Evolutionary conservation across 176 grass and related monocot species (phyloP), one percentile per base, ranked within the genome.

Genomic region (Areca catechu): DNA sequence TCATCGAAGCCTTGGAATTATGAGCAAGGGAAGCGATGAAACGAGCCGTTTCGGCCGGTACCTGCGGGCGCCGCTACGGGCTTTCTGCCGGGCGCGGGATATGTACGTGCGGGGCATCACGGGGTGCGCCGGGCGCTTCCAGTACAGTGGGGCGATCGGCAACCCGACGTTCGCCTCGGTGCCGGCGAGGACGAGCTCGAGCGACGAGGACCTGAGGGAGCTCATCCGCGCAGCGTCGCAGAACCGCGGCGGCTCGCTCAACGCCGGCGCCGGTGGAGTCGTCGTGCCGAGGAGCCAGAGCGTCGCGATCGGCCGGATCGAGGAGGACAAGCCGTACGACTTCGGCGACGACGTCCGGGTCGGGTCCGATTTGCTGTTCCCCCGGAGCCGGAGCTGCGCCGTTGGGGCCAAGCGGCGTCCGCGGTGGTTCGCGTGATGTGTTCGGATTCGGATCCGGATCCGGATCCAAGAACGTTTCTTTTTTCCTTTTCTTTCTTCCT

Each of bases 211-310:
- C 53, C 48, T 95, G 48, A 27, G 71, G 19, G 90, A 84, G 61
- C 80, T 95, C 62, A 71, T 95, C 14, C 82, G 90, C 28, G 82
- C 86, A 7, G 83, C 83, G 23, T 78, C 76, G 2, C 71, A 84
- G 77, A 64, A 78, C 48, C 75, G 66, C 4, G 12, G 14, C 24
- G 21, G 34, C 34, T 43, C 34, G 34, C 34, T 43, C 34, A 43
- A 43, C 34, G 34, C 34, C 34, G 5, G 34, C 10, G 34, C 10
- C 34, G 34, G 34, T 10, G 34, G 9, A 7, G 34, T 10, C 34
- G 34, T 10, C 34, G 61, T 64, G 53, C 19, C 51, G 29, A 27
- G 63, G 15, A 84, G 86, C 77, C 76, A 77, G 37, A 95, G 86
- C 53, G 86, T 75, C 1, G 82, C 76, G 19, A 79, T 86, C 63